Percentiles rank a stretch among this genome's conserved stretches.
Evolutionary conservation across 176 grass and related monocot species (phyloP).

Genomic region (Dendrocalamus sinicus): DNA sequence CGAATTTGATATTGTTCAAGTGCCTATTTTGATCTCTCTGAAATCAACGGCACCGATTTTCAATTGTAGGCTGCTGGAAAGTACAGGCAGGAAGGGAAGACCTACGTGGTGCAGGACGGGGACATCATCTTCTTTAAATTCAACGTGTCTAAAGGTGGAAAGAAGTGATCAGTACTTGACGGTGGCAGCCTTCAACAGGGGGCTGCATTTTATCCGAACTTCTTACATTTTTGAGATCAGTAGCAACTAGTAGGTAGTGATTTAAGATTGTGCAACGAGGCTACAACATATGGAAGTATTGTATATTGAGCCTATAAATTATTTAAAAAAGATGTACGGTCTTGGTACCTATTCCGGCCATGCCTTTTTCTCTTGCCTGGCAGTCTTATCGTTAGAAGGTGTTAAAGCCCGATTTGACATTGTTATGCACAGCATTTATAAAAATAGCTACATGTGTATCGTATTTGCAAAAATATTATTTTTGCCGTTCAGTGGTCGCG

Average conservation of each 20-base stretch:
- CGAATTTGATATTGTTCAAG: background rate
- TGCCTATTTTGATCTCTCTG: background rate
- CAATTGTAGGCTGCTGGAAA: constrained; percentile 79
- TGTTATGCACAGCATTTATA: no score
- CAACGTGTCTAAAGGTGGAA: constrained; percentile 94
- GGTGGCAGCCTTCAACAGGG: background rate
- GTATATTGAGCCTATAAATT: constrained; percentile 26
- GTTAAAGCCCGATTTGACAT: no score
- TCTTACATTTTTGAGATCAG: constrained; percentile 25
- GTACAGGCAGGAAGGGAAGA: constrained; percentile 97
- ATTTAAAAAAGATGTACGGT: constrained; percentile 13
- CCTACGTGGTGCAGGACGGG: constrained; percentile 93
- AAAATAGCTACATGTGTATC: no score
- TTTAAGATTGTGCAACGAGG: constrained; percentile 26
- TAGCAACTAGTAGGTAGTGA: background rate
- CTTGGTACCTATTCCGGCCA: background rate
- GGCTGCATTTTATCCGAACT: background rate
- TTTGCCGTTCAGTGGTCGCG: no score
- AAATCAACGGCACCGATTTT: background rate
- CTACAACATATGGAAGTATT: constrained; percentile 22
- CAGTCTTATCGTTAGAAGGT: no score
- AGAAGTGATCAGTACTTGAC: constrained; percentile 63
- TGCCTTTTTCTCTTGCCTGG: background rate
- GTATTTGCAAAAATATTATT: no score
- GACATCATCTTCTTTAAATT: constrained; percentile 99